These are phyloP conservation scores for Brassica rapa DNA, from an alignment of 345 rosid species.

Conservation along the genomic window DNA sequence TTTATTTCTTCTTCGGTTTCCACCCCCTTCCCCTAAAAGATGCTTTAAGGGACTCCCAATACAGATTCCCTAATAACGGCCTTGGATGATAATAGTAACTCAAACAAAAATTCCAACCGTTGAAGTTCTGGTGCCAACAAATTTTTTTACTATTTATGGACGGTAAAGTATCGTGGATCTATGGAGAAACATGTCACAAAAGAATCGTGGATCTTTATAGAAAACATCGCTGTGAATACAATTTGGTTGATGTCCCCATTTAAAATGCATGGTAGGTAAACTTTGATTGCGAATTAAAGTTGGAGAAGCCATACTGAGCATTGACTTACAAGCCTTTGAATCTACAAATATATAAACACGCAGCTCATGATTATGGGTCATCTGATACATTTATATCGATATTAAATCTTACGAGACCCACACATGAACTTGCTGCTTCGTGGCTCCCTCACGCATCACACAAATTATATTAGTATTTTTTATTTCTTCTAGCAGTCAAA, in stretches of 20 bases:
- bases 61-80: not conserved
- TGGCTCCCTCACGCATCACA: conserved; percentile 13
- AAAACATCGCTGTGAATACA: not conserved
- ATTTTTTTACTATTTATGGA: not conserved
- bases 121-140: not conserved
- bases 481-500: no score
- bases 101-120: not conserved
- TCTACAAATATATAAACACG: not conserved
- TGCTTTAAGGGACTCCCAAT: no score
- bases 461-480: not conserved
- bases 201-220: not conserved
- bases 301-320: not conserved
- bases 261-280: not conserved
- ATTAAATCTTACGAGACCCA: not conserved
- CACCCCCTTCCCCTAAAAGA: no score
- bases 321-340: not conserved
- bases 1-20: no score
- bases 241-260: not conserved
- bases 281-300: not conserved
- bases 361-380: not conserved
- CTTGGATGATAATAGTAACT: not conserved
- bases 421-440: not conserved
- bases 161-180: not conserved
- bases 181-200: not conserved
- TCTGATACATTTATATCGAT: not conserved